A percentile compares a stretch with the other conserved stretches of the same genome.
These are phyloP conservation scores for Talaromyces sp. DNA, from an alignment of 2,329 filamentous ascomycete species.

Conservation along the genomic window DNA sequence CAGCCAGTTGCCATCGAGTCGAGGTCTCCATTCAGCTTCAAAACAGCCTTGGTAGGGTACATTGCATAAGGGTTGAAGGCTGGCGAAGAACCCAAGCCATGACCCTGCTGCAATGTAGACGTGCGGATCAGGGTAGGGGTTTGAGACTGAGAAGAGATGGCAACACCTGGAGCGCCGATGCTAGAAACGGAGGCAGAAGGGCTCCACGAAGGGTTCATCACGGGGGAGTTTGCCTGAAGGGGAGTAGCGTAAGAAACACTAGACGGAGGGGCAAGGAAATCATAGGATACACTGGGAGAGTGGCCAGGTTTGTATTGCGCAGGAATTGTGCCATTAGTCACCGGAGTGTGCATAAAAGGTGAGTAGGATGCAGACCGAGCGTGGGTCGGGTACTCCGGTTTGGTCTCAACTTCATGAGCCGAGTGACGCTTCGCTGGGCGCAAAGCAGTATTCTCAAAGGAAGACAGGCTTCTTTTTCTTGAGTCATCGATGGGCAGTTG, in stretches of 20 bases:
- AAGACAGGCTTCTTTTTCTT: conserved; percentile 54
- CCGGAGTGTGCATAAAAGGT: conserved; percentile 47
- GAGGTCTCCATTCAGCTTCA: conserved; percentile 82
- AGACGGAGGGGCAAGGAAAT: conserved; percentile 39
- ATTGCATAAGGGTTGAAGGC: conserved; percentile 73
- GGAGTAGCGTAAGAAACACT: conserved; percentile 37
- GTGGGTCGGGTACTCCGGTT: conserved; percentile 51
- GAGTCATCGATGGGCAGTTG: conserved; percentile 37
- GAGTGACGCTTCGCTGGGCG: conserved; percentile 46
- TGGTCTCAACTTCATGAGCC: conserved; percentile 44
- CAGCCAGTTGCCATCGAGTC: conserved; percentile 78
- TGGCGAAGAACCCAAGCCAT: conserved; percentile 42
- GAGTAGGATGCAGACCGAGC: conserved; percentile 46
- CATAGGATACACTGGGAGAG: conserved; percentile 37
- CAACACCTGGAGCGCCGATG: conserved; percentile 31
- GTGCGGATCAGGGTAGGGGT: conserved; percentile 63
- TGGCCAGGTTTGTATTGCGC: conserved; percentile 28
- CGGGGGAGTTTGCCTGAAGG: conserved; percentile 45
- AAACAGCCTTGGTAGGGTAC: conserved; percentile 75
- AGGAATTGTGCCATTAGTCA: conserved; percentile 35
- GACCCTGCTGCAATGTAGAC: conserved; percentile 58
- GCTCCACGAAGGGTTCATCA: conserved; percentile 44
- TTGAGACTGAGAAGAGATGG: conserved; percentile 39
- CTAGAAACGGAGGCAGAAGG: conserved; percentile 43
- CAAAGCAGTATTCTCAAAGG: conserved; percentile 41